Percentiles rank a stretch among this genome's conserved stretches.
phyloP scores from a whole-genome alignment of 106 monocot species.

The Iris macrosiphon region DNA sequence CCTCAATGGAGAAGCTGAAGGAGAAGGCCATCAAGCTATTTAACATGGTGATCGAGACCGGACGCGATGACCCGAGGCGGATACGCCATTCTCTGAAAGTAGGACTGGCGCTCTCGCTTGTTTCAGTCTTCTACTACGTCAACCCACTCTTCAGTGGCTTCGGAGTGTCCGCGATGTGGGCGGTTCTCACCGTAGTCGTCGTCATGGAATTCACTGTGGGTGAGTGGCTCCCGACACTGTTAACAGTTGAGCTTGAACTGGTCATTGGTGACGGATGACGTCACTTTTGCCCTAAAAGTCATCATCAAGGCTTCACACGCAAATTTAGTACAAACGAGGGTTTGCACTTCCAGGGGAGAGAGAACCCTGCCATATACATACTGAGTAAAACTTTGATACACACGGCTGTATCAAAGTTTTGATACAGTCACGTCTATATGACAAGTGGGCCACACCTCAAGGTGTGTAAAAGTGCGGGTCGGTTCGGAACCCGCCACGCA shows the following conservation, averaged over 20 bases:
- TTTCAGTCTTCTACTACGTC: constrained; percentile 52
- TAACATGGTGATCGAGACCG: constrained; percentile 19
- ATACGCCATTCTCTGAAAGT: constrained; percentile 43
- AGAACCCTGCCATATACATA: too few relatives aligned
- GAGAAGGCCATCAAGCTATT: background rate
- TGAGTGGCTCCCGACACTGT: too few relatives aligned
- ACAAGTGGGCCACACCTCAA: too few relatives aligned
- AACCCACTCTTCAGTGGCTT: constrained; percentile 42
- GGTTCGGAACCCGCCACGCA: too few relatives aligned
- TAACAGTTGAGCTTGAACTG: too few relatives aligned
- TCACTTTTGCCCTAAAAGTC: background rate
- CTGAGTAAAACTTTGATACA: too few relatives aligned
- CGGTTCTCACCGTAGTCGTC: constrained; percentile 46
- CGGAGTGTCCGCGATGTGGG: constrained; percentile 46
- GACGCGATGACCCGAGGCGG: constrained; percentile 35
- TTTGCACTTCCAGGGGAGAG: too few relatives aligned
- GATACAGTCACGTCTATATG: too few relatives aligned
- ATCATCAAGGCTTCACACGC: too few relatives aligned
- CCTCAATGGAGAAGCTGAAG: constrained; percentile 8
- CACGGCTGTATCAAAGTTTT: too few relatives aligned
- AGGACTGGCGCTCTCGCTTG: constrained; percentile 40
- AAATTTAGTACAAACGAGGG: too few relatives aligned
- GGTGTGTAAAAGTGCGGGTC: too few relatives aligned
- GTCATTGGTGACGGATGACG: background rate
- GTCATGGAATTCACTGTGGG: constrained; percentile 67